phyloP scores from a whole-genome alignment of 2,329 filamentous ascomycete genomes.

The Bipolaris gigantea region DNA sequence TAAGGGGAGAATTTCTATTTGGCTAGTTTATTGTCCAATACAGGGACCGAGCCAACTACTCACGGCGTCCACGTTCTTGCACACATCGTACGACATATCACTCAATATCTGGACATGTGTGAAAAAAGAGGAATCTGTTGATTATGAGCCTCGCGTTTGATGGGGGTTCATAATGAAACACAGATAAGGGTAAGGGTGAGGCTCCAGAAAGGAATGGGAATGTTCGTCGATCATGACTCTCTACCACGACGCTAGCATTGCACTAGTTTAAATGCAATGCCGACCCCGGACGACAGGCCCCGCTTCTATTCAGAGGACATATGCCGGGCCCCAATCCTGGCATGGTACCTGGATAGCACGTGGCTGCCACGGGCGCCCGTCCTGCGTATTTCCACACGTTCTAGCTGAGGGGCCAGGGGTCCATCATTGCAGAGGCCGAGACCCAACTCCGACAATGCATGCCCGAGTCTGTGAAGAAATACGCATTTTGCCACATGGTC shows the following conservation, averaged over 20 bases:
- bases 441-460: background rate
- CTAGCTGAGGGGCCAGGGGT: background rate
- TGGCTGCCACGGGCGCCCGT: background rate
- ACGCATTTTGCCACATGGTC: background rate
- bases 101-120: no score
- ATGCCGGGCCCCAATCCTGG: background rate
- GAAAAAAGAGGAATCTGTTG: background rate
- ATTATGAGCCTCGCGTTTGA: background rate
- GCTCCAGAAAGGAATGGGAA: background rate
- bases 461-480: background rate
- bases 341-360: conserved; percentile 4
- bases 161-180: background rate
- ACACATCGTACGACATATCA: background rate
- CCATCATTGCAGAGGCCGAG: background rate
- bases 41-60: background rate
- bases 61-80: background rate
- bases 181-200: background rate
- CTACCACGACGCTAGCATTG: background rate
- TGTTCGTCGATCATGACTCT: conserved; percentile 5
- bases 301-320: background rate
- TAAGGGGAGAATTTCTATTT: background rate
- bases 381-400: background rate
- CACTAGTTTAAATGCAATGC: background rate
- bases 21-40: conserved; percentile 5
- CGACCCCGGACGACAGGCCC: background rate